A percentile compares a stretch with the other conserved stretches of the same genome.
These are phyloP conservation scores for Blastocystis sp. DNA, from an alignment of 352 stramenopile species.

Conservation along the genomic window DNA sequence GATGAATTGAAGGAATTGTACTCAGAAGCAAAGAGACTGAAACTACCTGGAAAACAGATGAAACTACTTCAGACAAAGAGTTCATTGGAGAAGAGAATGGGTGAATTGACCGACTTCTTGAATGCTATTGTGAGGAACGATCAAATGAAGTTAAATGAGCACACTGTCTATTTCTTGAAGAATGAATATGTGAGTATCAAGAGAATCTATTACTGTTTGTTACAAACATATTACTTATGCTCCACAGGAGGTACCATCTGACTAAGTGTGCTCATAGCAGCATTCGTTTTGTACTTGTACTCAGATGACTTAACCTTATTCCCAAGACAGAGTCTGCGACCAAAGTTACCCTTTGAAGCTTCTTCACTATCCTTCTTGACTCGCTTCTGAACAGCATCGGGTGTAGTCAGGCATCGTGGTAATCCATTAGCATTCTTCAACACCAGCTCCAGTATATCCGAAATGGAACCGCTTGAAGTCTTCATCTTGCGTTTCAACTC, in stretches of 20 bases:
- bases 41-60: slow-evolving; percentile 13
- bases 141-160: background rate
- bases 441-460: slow-evolving; percentile 37
- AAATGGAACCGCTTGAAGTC: background rate
- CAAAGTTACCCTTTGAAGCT: background rate
- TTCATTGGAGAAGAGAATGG: slow-evolving; percentile 31
- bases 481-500: background rate
- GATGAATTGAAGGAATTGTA: slow-evolving; percentile 3
- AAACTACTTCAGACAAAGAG: slow-evolving; percentile 44
- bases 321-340: background rate
- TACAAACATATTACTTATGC: background rate
- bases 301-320: background rate
- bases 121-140: background rate
- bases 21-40: background rate
- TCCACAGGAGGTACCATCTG: background rate
- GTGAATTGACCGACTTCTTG: slow-evolving; percentile 6
- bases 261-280: background rate
- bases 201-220: background rate
- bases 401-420: background rate
- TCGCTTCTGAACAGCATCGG: slow-evolving; percentile 20
- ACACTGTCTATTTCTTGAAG: background rate
- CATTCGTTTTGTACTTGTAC: slow-evolving; percentile 20
- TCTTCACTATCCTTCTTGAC: slow-evolving; percentile 24
- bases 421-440: slow-evolving; percentile 8
- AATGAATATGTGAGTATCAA: slow-evolving; percentile 12